Evolutionary conservation across 176 grass and related monocot genomes (phyloP), one percentile per base, ranked within the genome.

Genomic region (Elymus sibiricus): DNA sequence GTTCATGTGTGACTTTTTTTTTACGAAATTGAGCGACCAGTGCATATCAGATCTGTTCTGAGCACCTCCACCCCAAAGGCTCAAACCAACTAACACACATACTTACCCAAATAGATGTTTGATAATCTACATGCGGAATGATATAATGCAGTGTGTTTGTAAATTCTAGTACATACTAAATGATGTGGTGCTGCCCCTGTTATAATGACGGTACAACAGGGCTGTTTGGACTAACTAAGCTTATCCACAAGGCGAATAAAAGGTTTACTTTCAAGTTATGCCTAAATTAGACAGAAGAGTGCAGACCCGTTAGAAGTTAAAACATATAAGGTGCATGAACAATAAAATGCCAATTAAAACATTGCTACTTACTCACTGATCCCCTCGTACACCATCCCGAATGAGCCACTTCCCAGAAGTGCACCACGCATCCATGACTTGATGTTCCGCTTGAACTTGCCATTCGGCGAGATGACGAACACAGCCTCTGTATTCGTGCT

Each of bases 281-380:
- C 28, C 38, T 69, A 81, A 77, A 75, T 32, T 76, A 55, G 69
- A 80, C 37, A 68, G 51, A 69, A 25, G n/a, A 40, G 9, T 40
- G 35, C 12, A 39, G 4, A 61, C 14, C 6, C 31, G 37, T n/a
- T 9, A 28, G 26, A 73, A 74, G 12, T 47, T 79, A 79, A 8
- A 16, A 74, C 22, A 11, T 21, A 69, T 46, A 75, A 2, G 29
- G 61, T 69, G 49, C 58, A 21, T 24, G 17, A 0, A 49, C 47
- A 77, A 69, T 22, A 22, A 84, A 76, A 76, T 70, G 43, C 14
- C 43, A 76, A 32, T 31, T 51, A 65, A 27, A 84, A 82, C 73
- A 79, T 51, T 43, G 16, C 27, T 40, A 96, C 97, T 99, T 96
- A 99, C 97, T 99, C 97, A 74, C 94, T 99, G 75, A 96, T 96